Evolutionary conservation across 495 filamentous ascomycete genomes (phyloP), one percentile per base, ranked within the genome.

Genomic region (Talaromyces nanjingensis): DNA sequence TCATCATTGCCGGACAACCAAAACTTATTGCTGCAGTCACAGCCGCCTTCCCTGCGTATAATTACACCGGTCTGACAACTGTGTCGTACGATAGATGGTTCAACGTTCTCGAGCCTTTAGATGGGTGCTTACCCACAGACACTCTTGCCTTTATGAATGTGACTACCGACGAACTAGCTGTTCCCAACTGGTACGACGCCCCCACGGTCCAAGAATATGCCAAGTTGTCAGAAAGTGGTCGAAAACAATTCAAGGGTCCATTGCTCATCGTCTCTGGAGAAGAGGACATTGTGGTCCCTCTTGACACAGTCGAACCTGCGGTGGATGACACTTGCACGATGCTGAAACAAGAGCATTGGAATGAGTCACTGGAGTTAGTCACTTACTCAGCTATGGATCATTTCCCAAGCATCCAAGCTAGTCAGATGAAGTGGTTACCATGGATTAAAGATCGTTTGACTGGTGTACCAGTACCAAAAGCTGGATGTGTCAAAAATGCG

Each of bases 201-300:
- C 70, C 67, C 67, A 66, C 67, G 29, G 69, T 63, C 2, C 45
- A 67, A n/a, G 62, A 67, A 11, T 77, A 70, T 54, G 65, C 57
- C 12, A 64, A 65, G n/a, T 61, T 65, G 68, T 56, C 66, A 60
- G 69, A 69, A 63, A 67, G 64, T 20, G 75, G 76, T 29, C 65
- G 70, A 1, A 71, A 68, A 45, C 59, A 71, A 1, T 75, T 82
- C 53, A 70, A 68, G 29, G 78, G 77, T 1, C 80, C 80, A 37
- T 52, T 84, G 56, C 69, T 83, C 6, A 70, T 80, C 27, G 57
- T 82, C 4, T 75, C 77, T 42, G 81, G 81, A 18, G 74, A 66
- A 11, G 69, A 63, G 6, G 78, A 81, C 60, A 49, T 62, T 24
- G 57, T 60, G 6, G 70, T 77, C 1, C 68, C 71, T 18, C 59